Base-by-base conservation (phyloP, 495 filamentous ascomycete species). In the Eremomyces bilateralis region DNA sequence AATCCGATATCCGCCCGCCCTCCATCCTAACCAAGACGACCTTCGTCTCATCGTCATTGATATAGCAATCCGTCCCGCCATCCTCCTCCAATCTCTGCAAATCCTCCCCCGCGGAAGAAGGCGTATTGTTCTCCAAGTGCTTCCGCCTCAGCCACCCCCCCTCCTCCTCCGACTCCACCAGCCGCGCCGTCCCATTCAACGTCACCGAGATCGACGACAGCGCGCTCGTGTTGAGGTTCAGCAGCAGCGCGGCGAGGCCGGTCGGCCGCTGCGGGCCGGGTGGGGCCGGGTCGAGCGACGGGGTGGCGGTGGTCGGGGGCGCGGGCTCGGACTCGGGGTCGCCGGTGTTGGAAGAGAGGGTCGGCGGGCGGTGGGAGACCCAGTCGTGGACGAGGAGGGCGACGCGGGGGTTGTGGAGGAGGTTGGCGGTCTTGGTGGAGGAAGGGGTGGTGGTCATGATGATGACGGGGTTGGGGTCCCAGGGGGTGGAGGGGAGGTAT, bases 381-480 rank as follows among this genome's bases (percentile, higher is more conserved):
- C 85, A 97, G 55, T 97, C 88, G 58, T 97, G 88, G 10, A 95
- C 88, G 18, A 95, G 71, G n/a, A 97, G 58, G 1, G 78, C 83
- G 35, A 97, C 83, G 43, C 76, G 78, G 1, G 85, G 88, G 53
- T 97, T 97, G 21, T 66, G 62, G 40, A 76, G 58, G 2, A 97
- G 67, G 49, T 93, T 91, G 52, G 69, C 67, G 36, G 77, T 91
- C 58, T 94, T 94, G 43, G 78, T 80, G 79, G 81, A 38, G 13
- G 40, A 48, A 33, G 38, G 37, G 17, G 41, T 42, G 1, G 44
- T 44, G 19, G 39, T 50, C 42, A 50, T 50, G 18, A 46, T 45
- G 18, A 46, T 49, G 21, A 39, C 42, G 5, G 50, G 43, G 27
- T 21, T 58, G 21, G 65, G 47, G 21, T 69, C 65, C 57, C 71